Base-by-base conservation (phyloP, 306 rosid species). In the Leucaena leucocephala region DNA sequence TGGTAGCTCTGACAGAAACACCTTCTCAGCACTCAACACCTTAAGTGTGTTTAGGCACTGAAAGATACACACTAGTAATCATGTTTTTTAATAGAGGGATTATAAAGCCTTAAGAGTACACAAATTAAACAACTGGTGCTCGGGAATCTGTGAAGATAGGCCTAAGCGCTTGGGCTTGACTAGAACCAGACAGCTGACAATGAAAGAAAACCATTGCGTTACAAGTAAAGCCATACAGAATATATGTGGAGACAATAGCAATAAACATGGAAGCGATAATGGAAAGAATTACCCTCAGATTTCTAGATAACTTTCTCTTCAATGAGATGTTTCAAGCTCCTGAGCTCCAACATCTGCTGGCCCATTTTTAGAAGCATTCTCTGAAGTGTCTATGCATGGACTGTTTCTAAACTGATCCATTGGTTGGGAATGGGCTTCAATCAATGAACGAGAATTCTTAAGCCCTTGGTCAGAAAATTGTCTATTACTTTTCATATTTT, bases 231-330 rank as follows among this genome's bases (percentile, higher is more conserved):
- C 79, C 77, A 59, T 27, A 27, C 42, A 80, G 21, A 81, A 72
- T 71, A 19, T 71, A 71, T 21, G 64, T 39, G 46, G 50, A 86
- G 68, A 17, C 36, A 61, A 57, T 34, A 46, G 45, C 35, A 81
- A 82, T n/a, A 55, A 77, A 52, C 59, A 76, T 48, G 80, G 74
- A 85, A 75, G 86, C 81, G 82, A 82, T 76, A 61, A 85, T 77
- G 84, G 89, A 82, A 87, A 79, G 89, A 88, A 89, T 88, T 89
- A 89, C 97, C 95, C 81, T 84, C 50, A 36, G 22, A 77, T 55
- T 80, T 66, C 22, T 43, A 73, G 62, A 17, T 48, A 38, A 64
- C 68, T 16, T 73, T 12, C 68, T 79, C 62, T 83, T 94, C 91
- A 89, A 15, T 87, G 85, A 36, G 93, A 86, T 80, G 90, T 81